Percentiles rank a stretch among this genome's conserved stretches.
phyloP scores from a whole-genome alignment of 148 eudicot genomes.

The Cornus suecica region DNA sequence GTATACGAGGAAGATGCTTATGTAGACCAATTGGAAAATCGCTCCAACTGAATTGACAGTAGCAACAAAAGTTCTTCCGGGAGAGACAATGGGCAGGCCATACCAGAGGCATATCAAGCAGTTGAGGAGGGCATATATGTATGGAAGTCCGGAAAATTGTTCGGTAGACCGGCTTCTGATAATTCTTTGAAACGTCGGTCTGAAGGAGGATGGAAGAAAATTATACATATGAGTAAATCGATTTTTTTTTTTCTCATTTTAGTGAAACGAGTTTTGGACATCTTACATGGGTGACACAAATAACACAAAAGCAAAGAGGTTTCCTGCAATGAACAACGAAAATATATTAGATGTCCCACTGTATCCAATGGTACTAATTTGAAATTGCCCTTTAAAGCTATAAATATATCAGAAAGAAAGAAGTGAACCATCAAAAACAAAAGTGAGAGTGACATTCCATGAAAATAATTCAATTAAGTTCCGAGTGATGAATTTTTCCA shows the following conservation, averaged over 20 bases:
- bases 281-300: conserved; percentile 53
- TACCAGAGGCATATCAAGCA: conserved; percentile 57
- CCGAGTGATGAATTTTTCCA: no score
- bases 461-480: no score
- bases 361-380: background rate
- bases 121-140: conserved; percentile 41
- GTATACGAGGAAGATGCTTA: conserved; percentile 29
- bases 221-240: background rate
- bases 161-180: conserved; percentile 42
- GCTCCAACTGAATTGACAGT: conserved; percentile 48
- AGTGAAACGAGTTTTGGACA: background rate
- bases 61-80: conserved; percentile 30
- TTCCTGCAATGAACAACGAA: conserved; percentile 37
- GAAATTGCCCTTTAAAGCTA: background rate
- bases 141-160: conserved; percentile 50
- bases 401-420: no score
- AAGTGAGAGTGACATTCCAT: no score
- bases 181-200: conserved; percentile 49
- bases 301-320: conserved; percentile 43
- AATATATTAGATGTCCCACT: background rate
- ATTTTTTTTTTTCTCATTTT: background rate
- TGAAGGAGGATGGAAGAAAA: conserved; percentile 13
- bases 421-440: background rate
- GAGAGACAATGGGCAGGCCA: conserved; percentile 46
- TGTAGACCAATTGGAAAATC: conserved; percentile 34